Base-by-base conservation (phyloP, 345 rosid species). In the Mallotus nudiflorus region DNA sequence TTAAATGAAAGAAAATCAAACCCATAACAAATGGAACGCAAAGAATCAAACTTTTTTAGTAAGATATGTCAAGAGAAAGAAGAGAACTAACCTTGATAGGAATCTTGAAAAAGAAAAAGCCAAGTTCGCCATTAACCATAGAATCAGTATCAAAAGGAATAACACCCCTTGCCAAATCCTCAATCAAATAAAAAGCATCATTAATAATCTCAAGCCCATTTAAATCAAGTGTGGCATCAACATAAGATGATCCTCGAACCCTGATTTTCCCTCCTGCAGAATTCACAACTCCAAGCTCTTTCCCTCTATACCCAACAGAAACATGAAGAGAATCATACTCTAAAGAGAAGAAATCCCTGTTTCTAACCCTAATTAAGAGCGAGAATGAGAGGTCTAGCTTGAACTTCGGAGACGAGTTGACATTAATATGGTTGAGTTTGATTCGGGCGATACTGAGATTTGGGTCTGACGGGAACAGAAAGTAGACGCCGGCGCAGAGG, bases 391-490 rank as follows among this genome's bases (percentile, higher is more conserved):
- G 81, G 81, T 90, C 91, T 37, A 91, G 86, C 28, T 86, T 78
- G 13, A 80, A 80, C 70, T 46, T 67, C 20, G 83, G 81, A 15
- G 82, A 85, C 44, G 87, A 68, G 19, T 79, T 65, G 79, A 90
- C 82, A 20, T 69, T 76, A 75, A 88, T 69, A 77, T 74, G 79
- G 81, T 91, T 88, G 74, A 91, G 86, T 45, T 67, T 70, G 82
- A 90, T 66, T 35, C 97, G 85, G 44, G 80, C 58, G 79, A 90
- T 69, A 3, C 58, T 71, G 73, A 94, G 78, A 18, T n/a, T n/a
- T 27, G 96, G 92, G 76, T 88, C 87, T 74, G 92, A 88, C 27
- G 97, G 96, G 82, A 75, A 94, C 70, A 91, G 66, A 70, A 88
- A 65, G 92, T 68, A 94, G 0, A 74, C 69, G 62, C 75, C 78